phyloP scores from a whole-genome alignment of 805 yeast species.

The Candida montana region DNA sequence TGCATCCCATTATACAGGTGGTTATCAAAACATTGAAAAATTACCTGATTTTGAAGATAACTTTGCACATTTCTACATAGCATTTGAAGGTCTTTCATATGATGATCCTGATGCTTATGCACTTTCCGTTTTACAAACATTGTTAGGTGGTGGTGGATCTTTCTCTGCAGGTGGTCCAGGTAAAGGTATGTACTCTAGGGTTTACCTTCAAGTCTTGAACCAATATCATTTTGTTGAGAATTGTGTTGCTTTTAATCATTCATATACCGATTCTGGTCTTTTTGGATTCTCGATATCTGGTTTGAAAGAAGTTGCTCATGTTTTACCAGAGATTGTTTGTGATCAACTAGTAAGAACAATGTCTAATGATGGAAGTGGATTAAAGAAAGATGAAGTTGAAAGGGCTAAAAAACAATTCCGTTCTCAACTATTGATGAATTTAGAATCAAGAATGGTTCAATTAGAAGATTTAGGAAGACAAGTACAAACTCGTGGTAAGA shows the following conservation, averaged over 20 bases:
- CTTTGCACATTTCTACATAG: conserved; percentile 79
- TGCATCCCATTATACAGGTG: conserved; percentile 52
- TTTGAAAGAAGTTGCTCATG: conserved; percentile 79
- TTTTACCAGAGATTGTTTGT: conserved; percentile 74
- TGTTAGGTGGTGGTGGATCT: conserved; percentile 95
- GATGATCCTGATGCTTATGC: conserved; percentile 85
- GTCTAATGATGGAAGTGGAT: conserved; percentile 53
- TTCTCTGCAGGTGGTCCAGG: conserved; percentile 99
- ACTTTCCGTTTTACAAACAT: conserved; percentile 80
- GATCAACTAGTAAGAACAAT: conserved; percentile 47
- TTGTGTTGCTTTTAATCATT: conserved; percentile 82
- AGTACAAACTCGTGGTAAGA: conserved; percentile 74
- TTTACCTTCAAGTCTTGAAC: conserved; percentile 86
- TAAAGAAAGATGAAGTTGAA: conserved; percentile 66
- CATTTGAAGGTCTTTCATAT: conserved; percentile 82
- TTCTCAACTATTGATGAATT: conserved; percentile 83
- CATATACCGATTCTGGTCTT: conserved; percentile 84
- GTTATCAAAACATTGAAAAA: conserved; percentile 49
- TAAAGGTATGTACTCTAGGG: conserved; percentile 94
- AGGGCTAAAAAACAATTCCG: conserved; percentile 92
- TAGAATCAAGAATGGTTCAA: conserved; percentile 90
- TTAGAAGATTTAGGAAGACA: conserved; percentile 95
- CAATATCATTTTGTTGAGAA: conserved; percentile 88
- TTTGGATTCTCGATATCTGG: conserved; percentile 87
- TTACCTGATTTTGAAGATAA: conserved; percentile 69